These are phyloP conservation scores for Penicillium capsulatum DNA, from an alignment of 2,329 filamentous ascomycete genomes.

Conservation along the genomic window DNA sequence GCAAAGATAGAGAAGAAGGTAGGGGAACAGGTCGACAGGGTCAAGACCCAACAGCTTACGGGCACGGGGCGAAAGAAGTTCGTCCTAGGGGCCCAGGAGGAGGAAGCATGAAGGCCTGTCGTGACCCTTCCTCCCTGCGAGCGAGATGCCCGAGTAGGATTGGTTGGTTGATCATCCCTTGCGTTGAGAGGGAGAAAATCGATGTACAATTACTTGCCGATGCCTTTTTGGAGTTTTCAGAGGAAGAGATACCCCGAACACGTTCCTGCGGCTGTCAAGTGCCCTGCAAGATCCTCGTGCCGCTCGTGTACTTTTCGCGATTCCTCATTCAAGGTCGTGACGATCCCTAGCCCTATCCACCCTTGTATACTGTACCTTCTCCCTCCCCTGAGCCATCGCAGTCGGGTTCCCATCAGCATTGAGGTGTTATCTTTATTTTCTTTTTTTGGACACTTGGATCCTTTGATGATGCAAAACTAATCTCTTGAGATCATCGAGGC, in stretches of 20 bases:
- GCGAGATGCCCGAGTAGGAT: slow-evolving; percentile 26
- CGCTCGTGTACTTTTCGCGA: slow-evolving; percentile 18
- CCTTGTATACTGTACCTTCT: slow-evolving; percentile 9
- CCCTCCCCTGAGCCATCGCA: slow-evolving; percentile 1
- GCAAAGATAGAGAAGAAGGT: slow-evolving; percentile 96
- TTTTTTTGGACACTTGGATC: no score
- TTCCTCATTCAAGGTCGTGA: slow-evolving; percentile 11
- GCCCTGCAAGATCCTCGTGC: slow-evolving; percentile 20
- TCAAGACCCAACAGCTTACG: slow-evolving; percentile 83
- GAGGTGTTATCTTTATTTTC: no score
- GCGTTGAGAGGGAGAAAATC: slow-evolving; percentile 26
- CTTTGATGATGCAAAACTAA: slow-evolving; percentile 13
- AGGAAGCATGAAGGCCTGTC: slow-evolving; percentile 44
- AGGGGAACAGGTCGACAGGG: slow-evolving; percentile 81
- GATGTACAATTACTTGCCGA: slow-evolving; percentile 29
- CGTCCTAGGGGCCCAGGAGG: slow-evolving; percentile 68
- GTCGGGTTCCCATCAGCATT: no score
- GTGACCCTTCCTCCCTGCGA: slow-evolving; percentile 31
- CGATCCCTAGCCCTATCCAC: slow-evolving; percentile 18
- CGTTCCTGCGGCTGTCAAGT: slow-evolving; percentile 36
- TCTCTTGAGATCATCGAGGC: slow-evolving; percentile 14
- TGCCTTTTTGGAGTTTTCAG: slow-evolving; percentile 4
- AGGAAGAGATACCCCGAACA: slow-evolving; percentile 31
- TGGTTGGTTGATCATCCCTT: slow-evolving; percentile 31
- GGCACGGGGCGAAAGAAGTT: slow-evolving; percentile 80